Base-by-base conservation (phyloP, 768 basidiomycete genomes). In the Auriculariales sp. region DNA sequence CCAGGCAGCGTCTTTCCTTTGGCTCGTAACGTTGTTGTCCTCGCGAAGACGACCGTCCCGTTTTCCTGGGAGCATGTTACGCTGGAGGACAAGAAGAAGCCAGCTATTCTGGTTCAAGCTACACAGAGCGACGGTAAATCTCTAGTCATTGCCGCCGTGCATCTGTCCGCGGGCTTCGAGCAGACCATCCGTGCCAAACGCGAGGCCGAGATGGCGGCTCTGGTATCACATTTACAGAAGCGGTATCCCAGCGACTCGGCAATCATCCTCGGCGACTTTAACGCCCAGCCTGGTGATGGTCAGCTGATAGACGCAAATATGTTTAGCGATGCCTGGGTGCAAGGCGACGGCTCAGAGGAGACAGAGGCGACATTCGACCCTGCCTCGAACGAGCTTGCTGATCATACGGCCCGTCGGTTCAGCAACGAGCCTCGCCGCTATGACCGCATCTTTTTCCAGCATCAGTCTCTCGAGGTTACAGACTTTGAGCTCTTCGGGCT, bases 231-330 rank as follows among this genome's bases (percentile, higher is more conserved):
- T 45, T 47, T 59, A 14, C 28, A 47, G 3, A 33, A 28, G 14
- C 24, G 44, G 11, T 46, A 53, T 33, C 34, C 47, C 17, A 34
- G 48, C 24, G 53, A 52, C 30, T 55, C 56, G 28, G 54, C 49
- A 53, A 47, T 59, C 17, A 33, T 59, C 24, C 48, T 50, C 17
- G 58, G 58, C 2, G 58, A 59, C 42, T 50, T 48, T 17, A 59
- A 59, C 39, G 46, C 51, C 30, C 57, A 58, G 31, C 15, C 35
- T 15, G 29, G 22, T 10, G 31, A 52, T 29, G 14, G 39, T 50
- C 19, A 39, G 48, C 22, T 24, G 53, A 9, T 17, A 15, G 28
- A 48, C 49, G 4, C 25, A 52, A 47, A 47, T 7, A 24, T 28
- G 34, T 50, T 36, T 28, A 14, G 3, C 9, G 51, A 52, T 31